phyloP scores from a whole-genome alignment of 148 eudicot species.

The Silene conica region DNA sequence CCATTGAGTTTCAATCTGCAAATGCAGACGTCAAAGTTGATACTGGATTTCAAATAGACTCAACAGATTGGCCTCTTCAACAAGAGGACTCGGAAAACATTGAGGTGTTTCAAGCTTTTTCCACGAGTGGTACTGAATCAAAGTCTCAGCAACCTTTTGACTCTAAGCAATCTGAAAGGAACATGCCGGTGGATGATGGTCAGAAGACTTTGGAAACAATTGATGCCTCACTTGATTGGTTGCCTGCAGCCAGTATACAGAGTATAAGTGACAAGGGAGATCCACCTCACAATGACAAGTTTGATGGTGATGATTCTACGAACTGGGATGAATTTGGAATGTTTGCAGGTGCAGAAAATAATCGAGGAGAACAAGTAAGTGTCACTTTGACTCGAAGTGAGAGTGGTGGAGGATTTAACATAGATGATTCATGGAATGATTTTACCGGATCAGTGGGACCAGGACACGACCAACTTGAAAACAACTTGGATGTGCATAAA shows the following conservation, averaged over 20 bases:
- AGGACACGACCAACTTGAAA: slow-evolving; percentile 8
- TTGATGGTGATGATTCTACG: slow-evolving; percentile 18
- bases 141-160: slow-evolving; percentile 20
- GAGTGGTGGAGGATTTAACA: slow-evolving; percentile 1
- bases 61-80: slow-evolving; percentile 35
- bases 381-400: slow-evolving; percentile 12
- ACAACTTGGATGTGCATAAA: slow-evolving; percentile 10
- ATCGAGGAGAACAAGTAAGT: slow-evolving; percentile 20
- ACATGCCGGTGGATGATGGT: slow-evolving; percentile 21
- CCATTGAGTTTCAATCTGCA: slow-evolving; percentile 77
- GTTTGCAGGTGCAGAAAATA: slow-evolving; percentile 18
- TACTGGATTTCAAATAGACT: slow-evolving; percentile 40
- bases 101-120: slow-evolving; percentile 20
- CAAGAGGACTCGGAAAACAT: slow-evolving; percentile 22
- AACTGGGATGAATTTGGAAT: slow-evolving; percentile 24
- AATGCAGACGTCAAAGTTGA: slow-evolving; percentile 32
- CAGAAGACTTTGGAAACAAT: slow-evolving; percentile 11
- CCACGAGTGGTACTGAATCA: slow-evolving; percentile 23
- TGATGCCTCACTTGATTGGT: slow-evolving; percentile 31
- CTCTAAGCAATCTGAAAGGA: slow-evolving; percentile 30
- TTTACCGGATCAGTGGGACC: slow-evolving; percentile 18
- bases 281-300: slow-evolving; percentile 1
- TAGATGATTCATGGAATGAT: slow-evolving; percentile 27
- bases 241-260: slow-evolving; percentile 30
- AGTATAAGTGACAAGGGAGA: slow-evolving; percentile 20